phyloP scores from a whole-genome alignment of 2,329 filamentous ascomycete species.

The Stenocarpella maydis region DNA sequence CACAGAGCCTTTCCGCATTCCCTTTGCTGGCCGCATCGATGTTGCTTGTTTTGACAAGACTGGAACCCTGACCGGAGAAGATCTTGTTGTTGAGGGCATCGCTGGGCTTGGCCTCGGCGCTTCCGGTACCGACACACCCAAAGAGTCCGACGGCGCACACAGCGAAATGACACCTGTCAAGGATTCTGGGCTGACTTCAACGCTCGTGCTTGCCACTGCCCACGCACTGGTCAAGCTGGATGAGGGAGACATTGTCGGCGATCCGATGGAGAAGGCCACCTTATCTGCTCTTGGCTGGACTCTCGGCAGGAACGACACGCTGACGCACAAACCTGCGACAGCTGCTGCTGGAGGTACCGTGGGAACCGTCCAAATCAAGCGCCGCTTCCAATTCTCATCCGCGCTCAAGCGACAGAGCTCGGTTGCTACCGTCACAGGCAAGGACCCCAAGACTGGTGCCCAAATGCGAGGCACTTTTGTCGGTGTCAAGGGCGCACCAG shows the following conservation, averaged over 20 bases:
- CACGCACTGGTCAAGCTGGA: constrained; percentile 96
- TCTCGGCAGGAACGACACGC: constrained; percentile 86
- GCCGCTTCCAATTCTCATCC: constrained; percentile 98
- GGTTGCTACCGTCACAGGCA: constrained; percentile 80
- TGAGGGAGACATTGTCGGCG: constrained; percentile 95
- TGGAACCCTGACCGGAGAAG: constrained; percentile 93
- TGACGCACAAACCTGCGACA: constrained; percentile 71
- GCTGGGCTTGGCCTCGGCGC: constrained; percentile 80
- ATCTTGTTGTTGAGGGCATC: constrained; percentile 95
- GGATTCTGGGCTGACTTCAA: constrained; percentile 80
- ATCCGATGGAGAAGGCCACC: constrained; percentile 99
- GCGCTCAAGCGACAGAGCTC: constrained; percentile 96
- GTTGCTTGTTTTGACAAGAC: constrained; percentile 99
- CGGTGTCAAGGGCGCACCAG: constrained; percentile 94
- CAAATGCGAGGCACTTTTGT: constrained; percentile 88
- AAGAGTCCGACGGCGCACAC: constrained; percentile 83
- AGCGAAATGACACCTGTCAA: constrained; percentile 77
- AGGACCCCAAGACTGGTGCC: constrained; percentile 75
- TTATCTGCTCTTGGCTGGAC: constrained; percentile 89
- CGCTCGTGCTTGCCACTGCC: constrained; percentile 90
- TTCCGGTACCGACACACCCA: constrained; percentile 67
- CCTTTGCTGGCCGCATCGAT: constrained; percentile 93
- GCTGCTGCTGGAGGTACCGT: constrained; percentile 59
- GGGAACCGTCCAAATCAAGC: constrained; percentile 91
- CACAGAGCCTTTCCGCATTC: constrained; percentile 98